Evolutionary conservation across 352 stramenopile genomes (phyloP).

Genomic region (Pythium grandisporangium): DNA sequence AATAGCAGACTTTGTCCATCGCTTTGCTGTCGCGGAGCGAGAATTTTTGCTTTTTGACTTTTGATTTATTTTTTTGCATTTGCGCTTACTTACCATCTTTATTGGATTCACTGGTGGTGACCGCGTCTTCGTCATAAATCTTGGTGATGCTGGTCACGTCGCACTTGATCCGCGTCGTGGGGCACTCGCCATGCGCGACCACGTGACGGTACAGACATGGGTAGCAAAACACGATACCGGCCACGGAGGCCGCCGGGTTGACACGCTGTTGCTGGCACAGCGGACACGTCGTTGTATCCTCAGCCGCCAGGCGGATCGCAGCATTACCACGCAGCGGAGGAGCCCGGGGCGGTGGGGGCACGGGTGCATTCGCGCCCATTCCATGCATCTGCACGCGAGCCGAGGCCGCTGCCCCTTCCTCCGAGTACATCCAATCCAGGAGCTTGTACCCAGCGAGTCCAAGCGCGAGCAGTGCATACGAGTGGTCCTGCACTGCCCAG

Average conservation of each 20-base stretch:
- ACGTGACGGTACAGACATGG: conserved; percentile 71
- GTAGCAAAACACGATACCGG: conserved; percentile 82
- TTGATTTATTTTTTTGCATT: too few relatives aligned
- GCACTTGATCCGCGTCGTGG: conserved; percentile 72
- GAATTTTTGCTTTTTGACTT: too few relatives aligned
- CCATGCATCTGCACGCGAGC: conserved; percentile 55
- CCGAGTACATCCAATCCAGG: conserved; percentile 85
- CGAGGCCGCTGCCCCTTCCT: conserved; percentile 47
- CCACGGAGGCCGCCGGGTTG: conserved; percentile 64
- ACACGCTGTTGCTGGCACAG: conserved; percentile 65
- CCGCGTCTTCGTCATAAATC: conserved; percentile 69
- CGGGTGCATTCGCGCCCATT: conserved; percentile 38
- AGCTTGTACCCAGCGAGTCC: conserved; percentile 82
- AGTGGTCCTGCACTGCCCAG: conserved; percentile 73
- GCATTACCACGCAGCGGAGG: conserved; percentile 55
- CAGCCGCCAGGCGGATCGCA: conserved; percentile 24
- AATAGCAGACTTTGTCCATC: too few relatives aligned
- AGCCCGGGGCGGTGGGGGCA: conserved; percentile 63
- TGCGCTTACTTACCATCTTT: too few relatives aligned
- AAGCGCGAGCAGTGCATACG: conserved; percentile 67
- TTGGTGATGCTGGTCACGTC: conserved; percentile 50
- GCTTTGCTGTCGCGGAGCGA: too few relatives aligned
- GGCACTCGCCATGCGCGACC: conserved; percentile 57
- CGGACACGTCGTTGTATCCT: conserved; percentile 44
- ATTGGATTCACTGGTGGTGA: too few relatives aligned